Percentiles rank a stretch among this genome's conserved stretches.
phyloP scores from a whole-genome alignment of 768 basidiomycete species.

The Candolleomyces aberdarensis region DNA sequence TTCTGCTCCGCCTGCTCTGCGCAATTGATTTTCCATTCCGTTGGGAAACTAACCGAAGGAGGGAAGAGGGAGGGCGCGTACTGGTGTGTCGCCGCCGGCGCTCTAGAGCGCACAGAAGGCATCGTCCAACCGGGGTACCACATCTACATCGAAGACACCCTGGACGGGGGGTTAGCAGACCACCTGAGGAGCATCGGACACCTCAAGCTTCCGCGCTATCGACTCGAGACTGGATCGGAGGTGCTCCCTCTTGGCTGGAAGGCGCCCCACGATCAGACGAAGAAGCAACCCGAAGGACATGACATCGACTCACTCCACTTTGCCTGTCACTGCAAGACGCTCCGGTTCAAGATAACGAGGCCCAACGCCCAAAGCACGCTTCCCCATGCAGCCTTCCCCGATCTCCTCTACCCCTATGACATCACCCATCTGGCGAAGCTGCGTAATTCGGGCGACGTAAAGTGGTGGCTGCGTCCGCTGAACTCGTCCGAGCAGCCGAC shows the following conservation, averaged over 20 bases:
- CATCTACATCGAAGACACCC: slow-evolving; percentile 24
- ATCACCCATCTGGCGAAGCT: slow-evolving; percentile 20
- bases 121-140: slow-evolving; percentile 22
- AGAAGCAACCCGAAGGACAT: not conserved
- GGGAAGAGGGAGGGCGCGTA: slow-evolving; percentile 4
- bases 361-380: slow-evolving; percentile 18
- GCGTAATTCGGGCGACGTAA: slow-evolving; percentile 20
- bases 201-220: slow-evolving; percentile 12
- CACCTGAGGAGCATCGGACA: slow-evolving; percentile 18
- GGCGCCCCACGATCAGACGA: not conserved
- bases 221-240: slow-evolving; percentile 12
- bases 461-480: slow-evolving; percentile 28
- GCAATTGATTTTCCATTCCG: slow-evolving; percentile 16
- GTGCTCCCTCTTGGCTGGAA: slow-evolving; percentile 21
- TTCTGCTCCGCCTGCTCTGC: slow-evolving; percentile 29
- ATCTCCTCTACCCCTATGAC: slow-evolving; percentile 21
- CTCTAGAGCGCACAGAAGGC: slow-evolving; percentile 22
- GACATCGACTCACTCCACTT: slow-evolving; percentile 12
- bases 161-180: slow-evolving; percentile 31
- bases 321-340: slow-evolving; percentile 25
- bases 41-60: not conserved
- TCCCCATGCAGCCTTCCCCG: slow-evolving; percentile 23
- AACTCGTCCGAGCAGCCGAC: slow-evolving; percentile 14
- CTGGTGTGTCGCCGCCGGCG: slow-evolving; percentile 25
- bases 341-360: slow-evolving; percentile 23